These are phyloP conservation scores for Yamadazyma sp. DNA, from an alignment of 1,139 yeast genomes.

Conservation along the genomic window DNA sequence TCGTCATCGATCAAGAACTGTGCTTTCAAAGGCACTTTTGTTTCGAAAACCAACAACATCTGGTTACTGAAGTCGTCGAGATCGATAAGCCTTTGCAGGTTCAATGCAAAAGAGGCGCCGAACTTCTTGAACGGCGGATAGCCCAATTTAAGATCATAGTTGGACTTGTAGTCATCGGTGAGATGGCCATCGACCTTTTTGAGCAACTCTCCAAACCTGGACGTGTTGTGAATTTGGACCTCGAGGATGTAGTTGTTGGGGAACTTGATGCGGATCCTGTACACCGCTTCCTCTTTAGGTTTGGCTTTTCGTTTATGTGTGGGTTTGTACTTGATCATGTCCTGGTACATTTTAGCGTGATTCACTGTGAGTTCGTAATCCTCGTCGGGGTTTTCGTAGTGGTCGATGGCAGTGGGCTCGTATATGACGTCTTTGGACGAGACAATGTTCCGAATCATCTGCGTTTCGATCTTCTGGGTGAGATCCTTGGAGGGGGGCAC, in stretches of 20 bases:
- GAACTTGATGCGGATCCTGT: constrained; percentile 48
- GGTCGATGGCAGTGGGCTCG: constrained; percentile 12
- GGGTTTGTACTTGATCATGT: constrained; percentile 36
- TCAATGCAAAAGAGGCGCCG: constrained; percentile 28
- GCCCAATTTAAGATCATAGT: constrained; percentile 35
- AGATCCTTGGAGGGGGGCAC: not conserved
- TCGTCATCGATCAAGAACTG: constrained; percentile 19
- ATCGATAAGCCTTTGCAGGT: constrained; percentile 31
- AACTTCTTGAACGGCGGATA: constrained; percentile 47
- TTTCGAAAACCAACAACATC: constrained; percentile 35
- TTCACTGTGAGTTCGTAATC: constrained; percentile 52
- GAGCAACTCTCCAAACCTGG: constrained; percentile 44
- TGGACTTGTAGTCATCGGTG: constrained; percentile 35
- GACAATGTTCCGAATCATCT: not conserved
- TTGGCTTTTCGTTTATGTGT: constrained; percentile 5
- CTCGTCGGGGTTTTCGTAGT: constrained; percentile 44
- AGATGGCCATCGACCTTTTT: constrained; percentile 36
- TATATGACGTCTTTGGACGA: constrained; percentile 11
- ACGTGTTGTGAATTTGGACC: constrained; percentile 12
- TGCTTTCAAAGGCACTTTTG: constrained; percentile 16
- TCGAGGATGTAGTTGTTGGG: constrained; percentile 53
- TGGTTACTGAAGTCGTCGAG: constrained; percentile 35
- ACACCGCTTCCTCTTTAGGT: constrained; percentile 21
- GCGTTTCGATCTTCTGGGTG: not conserved
- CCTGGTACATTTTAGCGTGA: constrained; percentile 55